Evolutionary conservation across 75 land plant genomes (phyloP).

Genomic region (Selaginella moellendorffii): DNA sequence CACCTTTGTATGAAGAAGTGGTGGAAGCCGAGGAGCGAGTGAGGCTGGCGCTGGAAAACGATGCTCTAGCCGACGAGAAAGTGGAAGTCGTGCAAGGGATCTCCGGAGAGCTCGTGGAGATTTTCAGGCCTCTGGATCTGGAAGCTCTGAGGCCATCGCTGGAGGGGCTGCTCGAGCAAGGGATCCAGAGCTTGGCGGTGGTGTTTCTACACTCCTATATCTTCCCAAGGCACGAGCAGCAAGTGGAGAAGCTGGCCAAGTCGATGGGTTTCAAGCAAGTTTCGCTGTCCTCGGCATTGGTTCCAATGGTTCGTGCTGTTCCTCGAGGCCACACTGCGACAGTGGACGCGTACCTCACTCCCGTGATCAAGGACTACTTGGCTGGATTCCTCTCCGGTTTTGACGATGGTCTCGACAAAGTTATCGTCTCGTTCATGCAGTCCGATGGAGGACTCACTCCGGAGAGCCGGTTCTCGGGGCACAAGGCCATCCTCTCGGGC

Average conservation of each 20-base stretch:
- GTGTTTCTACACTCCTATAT: constrained; percentile 87
- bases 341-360: constrained; percentile 97
- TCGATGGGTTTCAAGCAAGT: constrained; percentile 83
- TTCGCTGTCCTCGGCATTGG: constrained; percentile 73
- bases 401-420: constrained; percentile 57
- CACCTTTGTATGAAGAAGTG: constrained; percentile 87
- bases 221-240: constrained; percentile 65
- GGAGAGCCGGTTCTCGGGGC: constrained; percentile 82
- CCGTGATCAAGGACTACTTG: constrained; percentile 87
- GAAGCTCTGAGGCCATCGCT: constrained; percentile 42
- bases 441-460: constrained; percentile 99
- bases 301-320: constrained; percentile 96
- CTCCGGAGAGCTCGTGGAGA: constrained; percentile 74
- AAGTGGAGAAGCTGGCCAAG: constrained; percentile 51
- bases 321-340: constrained; percentile 90
- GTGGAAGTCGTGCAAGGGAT: constrained; percentile 38
- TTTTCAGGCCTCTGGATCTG: constrained; percentile 54
- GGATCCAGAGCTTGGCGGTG: constrained; percentile 78
- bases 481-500: constrained; percentile 90
- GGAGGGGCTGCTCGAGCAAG: constrained; percentile 50
- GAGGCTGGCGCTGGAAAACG: constrained; percentile 40
- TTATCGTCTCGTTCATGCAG: constrained; percentile 96
- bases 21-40: constrained; percentile 86
- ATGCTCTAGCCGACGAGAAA: not conserved
- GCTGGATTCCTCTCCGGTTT: constrained; percentile 81